phyloP scores from a whole-genome alignment of 257 asterid species.

The Apocynum venetum region DNA sequence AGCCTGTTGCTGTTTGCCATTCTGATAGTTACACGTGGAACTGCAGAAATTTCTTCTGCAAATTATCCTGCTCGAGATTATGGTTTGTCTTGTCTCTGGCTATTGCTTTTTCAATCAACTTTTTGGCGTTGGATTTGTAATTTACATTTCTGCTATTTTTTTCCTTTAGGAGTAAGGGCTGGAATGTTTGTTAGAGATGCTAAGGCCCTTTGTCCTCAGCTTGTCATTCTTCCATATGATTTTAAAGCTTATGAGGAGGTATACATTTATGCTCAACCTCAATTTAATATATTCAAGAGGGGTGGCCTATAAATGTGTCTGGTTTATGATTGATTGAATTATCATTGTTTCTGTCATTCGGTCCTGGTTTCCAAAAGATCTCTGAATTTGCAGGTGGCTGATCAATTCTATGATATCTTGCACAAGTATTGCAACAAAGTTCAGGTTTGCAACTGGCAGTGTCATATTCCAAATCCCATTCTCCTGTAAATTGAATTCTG shows the following conservation, averaged over 20 bases:
- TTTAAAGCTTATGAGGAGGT: conserved; percentile 98
- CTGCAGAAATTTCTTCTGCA: conserved; percentile 95
- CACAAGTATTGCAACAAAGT: conserved; percentile 88
- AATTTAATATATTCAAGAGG: conserved; percentile 5
- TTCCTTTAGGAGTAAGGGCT: conserved; percentile 71
- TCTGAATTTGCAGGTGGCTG: conserved; percentile 72
- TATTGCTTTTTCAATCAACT: not conserved
- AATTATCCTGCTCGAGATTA: conserved; percentile 87
- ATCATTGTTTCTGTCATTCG: conserved; percentile 4
- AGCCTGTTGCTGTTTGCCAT: conserved; percentile 96
- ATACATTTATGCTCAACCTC: conserved; percentile 12
- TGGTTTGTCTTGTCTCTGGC: conserved; percentile 49
- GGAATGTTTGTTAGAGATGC: conserved; percentile 98
- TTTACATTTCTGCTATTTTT: not conserved
- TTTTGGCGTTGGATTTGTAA: not conserved
- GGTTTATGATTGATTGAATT: not conserved
- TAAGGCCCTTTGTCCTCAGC: conserved; percentile 83
- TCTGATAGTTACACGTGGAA: conserved; percentile 87
- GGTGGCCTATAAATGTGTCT: not conserved
- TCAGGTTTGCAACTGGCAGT: conserved; percentile 46
- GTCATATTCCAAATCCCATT: not conserved
- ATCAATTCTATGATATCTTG: conserved; percentile 80
- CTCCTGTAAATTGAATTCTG: not conserved
- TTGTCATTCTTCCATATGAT: conserved; percentile 80
- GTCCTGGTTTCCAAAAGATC: conserved; percentile 9